A percentile compares a stretch with the other conserved stretches of the same genome.
These are phyloP conservation scores for Cyberlindnera xylosilytica DNA, from an alignment of 805 yeast species.

Conservation along the genomic window DNA sequence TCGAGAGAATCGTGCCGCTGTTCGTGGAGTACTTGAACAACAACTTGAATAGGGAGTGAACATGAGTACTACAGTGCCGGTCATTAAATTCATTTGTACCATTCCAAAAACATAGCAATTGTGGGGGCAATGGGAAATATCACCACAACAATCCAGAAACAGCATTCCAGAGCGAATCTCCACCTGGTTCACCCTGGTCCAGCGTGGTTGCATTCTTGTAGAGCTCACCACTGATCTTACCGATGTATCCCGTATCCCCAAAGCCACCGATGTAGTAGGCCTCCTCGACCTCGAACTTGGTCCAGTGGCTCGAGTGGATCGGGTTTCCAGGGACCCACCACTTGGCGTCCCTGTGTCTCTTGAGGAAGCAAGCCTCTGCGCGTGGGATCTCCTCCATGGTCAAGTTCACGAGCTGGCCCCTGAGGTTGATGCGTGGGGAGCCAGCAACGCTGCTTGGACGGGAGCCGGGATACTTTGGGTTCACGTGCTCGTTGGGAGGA, in stretches of 20 bases:
- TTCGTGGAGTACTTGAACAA: conserved; percentile 77
- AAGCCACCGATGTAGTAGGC: conserved; percentile 77
- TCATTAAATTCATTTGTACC: not conserved
- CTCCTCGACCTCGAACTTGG: conserved; percentile 55
- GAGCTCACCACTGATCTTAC: conserved; percentile 53
- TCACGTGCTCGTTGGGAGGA: conserved; percentile 37
- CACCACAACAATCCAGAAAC: too few relatives aligned
- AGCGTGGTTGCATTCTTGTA: conserved; percentile 41
- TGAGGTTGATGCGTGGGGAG: conserved; percentile 60
- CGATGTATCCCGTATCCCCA: conserved; percentile 76
- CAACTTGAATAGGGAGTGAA: conserved; percentile 35
- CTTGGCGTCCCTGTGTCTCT: conserved; percentile 64
- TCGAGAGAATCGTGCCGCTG: conserved; percentile 61
- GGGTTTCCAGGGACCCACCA: conserved; percentile 68
- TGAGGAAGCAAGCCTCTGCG: conserved; percentile 46
- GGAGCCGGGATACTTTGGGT: conserved; percentile 54
- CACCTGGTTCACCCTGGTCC: conserved; percentile 3
- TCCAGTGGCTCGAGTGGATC: conserved; percentile 63
- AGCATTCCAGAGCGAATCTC: too few relatives aligned
- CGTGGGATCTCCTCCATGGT: conserved; percentile 28
- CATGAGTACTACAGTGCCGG: not conserved
- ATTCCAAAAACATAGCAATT: too few relatives aligned
- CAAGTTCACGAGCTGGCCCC: conserved; percentile 49
- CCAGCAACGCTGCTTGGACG: conserved; percentile 59
- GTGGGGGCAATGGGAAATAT: too few relatives aligned